phyloP scores from a whole-genome alignment of 2,329 filamentous ascomycete species.

The Sclerotinia trifoliorum region DNA sequence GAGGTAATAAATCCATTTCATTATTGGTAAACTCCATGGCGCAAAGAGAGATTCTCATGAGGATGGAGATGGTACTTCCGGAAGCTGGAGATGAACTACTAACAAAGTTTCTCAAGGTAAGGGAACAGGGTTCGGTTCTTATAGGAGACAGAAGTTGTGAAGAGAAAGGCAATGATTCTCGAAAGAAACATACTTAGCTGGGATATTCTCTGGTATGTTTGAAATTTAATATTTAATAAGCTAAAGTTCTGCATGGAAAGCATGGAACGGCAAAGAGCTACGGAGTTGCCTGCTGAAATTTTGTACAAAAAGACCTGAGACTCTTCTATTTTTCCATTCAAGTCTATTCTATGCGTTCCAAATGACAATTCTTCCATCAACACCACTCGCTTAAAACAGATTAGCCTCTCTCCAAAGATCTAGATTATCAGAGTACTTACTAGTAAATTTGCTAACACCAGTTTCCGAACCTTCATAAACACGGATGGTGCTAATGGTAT shows the following conservation, averaged over 20 bases:
- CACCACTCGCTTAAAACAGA: slow-evolving; percentile 64
- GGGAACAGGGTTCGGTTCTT: neutral
- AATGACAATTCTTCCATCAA: slow-evolving; percentile 79
- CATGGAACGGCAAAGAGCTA: slow-evolving; percentile 5
- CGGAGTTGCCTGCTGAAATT: slow-evolving; percentile 1
- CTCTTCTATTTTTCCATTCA: slow-evolving; percentile 24
- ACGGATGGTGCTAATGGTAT: slow-evolving; percentile 85
- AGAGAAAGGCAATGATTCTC: slow-evolving; percentile 4
- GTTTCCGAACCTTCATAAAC: slow-evolving; percentile 67
- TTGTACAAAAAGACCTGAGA: slow-evolving; percentile 18
- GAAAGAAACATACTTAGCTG: slow-evolving; percentile 20
- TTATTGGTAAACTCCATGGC: slow-evolving; percentile 8
- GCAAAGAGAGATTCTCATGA: neutral
- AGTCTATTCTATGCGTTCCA: slow-evolving; percentile 59
- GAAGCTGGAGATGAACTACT: neutral
- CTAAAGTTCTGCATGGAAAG: slow-evolving; percentile 14
- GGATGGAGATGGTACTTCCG: neutral
- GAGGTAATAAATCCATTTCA: slow-evolving; percentile 4
- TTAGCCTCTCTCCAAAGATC: slow-evolving; percentile 37
- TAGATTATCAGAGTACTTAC: slow-evolving; percentile 53
- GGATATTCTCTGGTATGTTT: slow-evolving; percentile 14
- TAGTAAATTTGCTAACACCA: slow-evolving; percentile 76
- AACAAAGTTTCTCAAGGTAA: neutral
- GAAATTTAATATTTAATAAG: slow-evolving; percentile 16
- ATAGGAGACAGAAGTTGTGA: neutral